A percentile compares a stretch with the other conserved stretches of the same genome.
Evolutionary conservation across 257 asterid genomes (phyloP).

Genomic region (Rehmannia glutinosa): DNA sequence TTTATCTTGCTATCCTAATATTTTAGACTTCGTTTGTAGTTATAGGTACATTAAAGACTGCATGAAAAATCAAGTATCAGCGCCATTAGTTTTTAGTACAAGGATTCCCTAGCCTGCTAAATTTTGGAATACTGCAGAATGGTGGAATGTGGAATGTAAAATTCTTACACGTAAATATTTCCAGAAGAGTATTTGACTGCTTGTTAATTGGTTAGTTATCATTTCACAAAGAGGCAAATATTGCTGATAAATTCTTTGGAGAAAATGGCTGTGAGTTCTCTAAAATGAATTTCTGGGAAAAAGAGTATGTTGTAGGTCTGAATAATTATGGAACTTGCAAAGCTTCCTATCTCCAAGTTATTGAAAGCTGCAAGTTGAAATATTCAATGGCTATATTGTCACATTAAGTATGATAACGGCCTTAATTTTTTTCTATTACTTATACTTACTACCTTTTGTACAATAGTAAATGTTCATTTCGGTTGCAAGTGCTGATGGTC

Average conservation of each 20-base stretch:
- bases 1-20: neutral
- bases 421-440: too few relatives aligned
- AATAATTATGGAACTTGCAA: too few relatives aligned
- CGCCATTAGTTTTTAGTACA: neutral
- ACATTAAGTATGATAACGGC: too few relatives aligned
- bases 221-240: slow-evolving; percentile 8
- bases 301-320: too few relatives aligned
- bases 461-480: too few relatives aligned
- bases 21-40: neutral
- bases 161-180: neutral
- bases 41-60: neutral
- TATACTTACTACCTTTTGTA: too few relatives aligned
- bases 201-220: neutral
- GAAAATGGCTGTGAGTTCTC: neutral
- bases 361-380: too few relatives aligned
- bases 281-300: neutral
- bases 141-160: neutral
- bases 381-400: too few relatives aligned
- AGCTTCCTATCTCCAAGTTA: too few relatives aligned
- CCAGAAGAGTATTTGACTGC: neutral
- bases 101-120: neutral
- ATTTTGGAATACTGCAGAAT: neutral
- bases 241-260: neutral
- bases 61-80: too few relatives aligned
- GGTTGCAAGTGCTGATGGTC: too few relatives aligned